phyloP scores from a whole-genome alignment of 306 rosid genomes.

The Fragaria ananassa region DNA sequence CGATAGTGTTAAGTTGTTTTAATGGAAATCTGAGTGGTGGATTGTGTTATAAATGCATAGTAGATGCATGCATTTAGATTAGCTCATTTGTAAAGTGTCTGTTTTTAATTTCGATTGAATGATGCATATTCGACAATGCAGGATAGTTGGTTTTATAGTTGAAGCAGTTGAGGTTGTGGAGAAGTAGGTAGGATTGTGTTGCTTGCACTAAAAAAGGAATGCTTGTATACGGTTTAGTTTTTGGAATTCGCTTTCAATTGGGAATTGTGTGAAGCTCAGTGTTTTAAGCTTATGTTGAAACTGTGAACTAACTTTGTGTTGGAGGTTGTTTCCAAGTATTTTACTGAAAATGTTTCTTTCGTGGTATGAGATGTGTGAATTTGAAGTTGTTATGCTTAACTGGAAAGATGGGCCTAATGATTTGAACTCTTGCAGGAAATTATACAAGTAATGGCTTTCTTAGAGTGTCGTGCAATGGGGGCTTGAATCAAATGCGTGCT shows the following conservation, averaged over 20 bases:
- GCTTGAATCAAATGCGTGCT: constrained; percentile 99
- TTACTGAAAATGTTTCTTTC: not conserved
- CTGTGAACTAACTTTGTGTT: not conserved
- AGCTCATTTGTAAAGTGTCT: not conserved
- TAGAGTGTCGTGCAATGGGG: constrained; percentile 96
- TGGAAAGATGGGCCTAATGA: constrained; percentile 1
- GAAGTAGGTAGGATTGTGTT: not conserved
- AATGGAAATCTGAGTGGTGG: not conserved
- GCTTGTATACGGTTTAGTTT: not conserved
- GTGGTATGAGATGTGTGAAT: not conserved
- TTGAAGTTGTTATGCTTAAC: not conserved
- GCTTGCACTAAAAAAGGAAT: not conserved
- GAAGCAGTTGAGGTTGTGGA: not conserved
- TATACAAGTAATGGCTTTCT: constrained; percentile 97
- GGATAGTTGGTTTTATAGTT: not conserved
- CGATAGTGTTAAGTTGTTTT: not conserved
- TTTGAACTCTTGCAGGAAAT: constrained; percentile 65
- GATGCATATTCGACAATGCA: not conserved
- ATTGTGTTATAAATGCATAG: not conserved
- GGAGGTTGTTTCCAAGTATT: not conserved
- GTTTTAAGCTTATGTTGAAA: not conserved
- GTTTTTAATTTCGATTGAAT: not conserved
- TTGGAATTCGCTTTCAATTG: not conserved
- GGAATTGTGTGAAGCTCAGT: not conserved
- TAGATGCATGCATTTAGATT: not conserved